These are phyloP conservation scores for Plasmodium gaboni DNA, from an alignment of 169 alveolate species.

Conservation along the genomic window DNA sequence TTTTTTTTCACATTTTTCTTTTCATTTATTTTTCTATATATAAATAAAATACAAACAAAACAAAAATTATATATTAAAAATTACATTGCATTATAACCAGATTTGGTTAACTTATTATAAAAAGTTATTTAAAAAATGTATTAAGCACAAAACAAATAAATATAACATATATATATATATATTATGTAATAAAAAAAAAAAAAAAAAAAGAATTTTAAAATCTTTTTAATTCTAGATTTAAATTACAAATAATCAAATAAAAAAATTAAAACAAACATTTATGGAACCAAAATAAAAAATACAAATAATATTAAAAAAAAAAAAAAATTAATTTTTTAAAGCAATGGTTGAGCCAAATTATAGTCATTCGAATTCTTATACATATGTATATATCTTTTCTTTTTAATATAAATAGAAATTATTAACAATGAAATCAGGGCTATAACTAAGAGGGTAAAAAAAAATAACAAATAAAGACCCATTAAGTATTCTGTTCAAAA, in stretches of 20 bases:
- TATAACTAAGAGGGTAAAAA: constrained; percentile 51
- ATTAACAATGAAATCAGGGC: constrained; percentile 38
- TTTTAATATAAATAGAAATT: constrained; percentile 36
- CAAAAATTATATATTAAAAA: too few relatives aligned
- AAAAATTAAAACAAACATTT: background rate
- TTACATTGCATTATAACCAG: too few relatives aligned
- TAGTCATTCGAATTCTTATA: constrained; percentile 6
- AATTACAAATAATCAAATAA: background rate
- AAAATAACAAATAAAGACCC: constrained; percentile 51
- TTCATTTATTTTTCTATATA: too few relatives aligned
- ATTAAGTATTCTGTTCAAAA: constrained; percentile 43
- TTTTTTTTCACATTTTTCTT: too few relatives aligned
- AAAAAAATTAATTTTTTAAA: background rate
- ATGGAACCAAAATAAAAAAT: background rate
- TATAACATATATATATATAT: background rate
- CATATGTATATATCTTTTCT: constrained; percentile 6
- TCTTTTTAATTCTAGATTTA: too few relatives aligned
- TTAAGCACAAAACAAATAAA: too few relatives aligned
- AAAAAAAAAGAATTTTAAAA: background rate
- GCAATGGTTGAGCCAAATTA: constrained; percentile 56
- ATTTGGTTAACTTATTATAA: too few relatives aligned
- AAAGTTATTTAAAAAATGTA: too few relatives aligned
- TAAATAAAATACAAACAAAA: too few relatives aligned
- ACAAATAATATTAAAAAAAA: background rate
- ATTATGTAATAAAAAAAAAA: background rate